Evolutionary conservation across 2,329 filamentous ascomycete species (phyloP).

Genomic region (Cladosporium oxysporum): DNA sequence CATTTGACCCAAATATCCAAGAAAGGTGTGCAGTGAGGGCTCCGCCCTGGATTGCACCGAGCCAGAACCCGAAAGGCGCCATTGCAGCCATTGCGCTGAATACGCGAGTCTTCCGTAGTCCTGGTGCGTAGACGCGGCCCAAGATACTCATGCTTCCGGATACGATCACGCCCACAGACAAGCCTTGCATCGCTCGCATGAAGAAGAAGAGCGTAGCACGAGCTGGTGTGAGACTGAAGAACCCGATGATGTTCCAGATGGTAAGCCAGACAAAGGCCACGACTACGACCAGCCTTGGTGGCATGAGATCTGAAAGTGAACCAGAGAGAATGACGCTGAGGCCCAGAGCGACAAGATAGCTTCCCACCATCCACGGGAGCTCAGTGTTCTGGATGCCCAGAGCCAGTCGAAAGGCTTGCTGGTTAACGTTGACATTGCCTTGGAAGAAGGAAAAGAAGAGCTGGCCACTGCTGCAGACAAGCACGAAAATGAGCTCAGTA

Average conservation of each 20-base stretch:
- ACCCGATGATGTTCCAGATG: slow-evolving; percentile 43
- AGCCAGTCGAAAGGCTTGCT: slow-evolving; percentile 40
- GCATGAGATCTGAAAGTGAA: slow-evolving; percentile 44
- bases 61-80: slow-evolving; percentile 41
- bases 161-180: slow-evolving; percentile 40
- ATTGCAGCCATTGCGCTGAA: slow-evolving; percentile 41
- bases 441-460: slow-evolving; percentile 47
- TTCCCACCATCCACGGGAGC: slow-evolving; percentile 47
- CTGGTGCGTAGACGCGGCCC: slow-evolving; percentile 42
- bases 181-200: slow-evolving; percentile 42
- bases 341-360: slow-evolving; percentile 45
- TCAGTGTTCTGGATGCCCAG: slow-evolving; percentile 44
- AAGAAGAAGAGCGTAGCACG: slow-evolving; percentile 41
- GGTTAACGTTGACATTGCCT: slow-evolving; percentile 45
- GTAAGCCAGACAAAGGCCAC: slow-evolving; percentile 47
- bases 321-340: slow-evolving; percentile 45
- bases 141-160: slow-evolving; percentile 42
- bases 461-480: slow-evolving; percentile 46
- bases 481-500: slow-evolving; percentile 44
- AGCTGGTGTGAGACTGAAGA: slow-evolving; percentile 40
- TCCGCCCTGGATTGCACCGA: slow-evolving; percentile 45
- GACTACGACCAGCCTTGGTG: slow-evolving; percentile 46
- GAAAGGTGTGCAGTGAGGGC: slow-evolving; percentile 42
- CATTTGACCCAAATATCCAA: slow-evolving; percentile 49
- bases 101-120: slow-evolving; percentile 41